These are phyloP conservation scores for Aspergillus sp. DNA, from an alignment of 2,329 filamentous ascomycete species.

Conservation along the genomic window DNA sequence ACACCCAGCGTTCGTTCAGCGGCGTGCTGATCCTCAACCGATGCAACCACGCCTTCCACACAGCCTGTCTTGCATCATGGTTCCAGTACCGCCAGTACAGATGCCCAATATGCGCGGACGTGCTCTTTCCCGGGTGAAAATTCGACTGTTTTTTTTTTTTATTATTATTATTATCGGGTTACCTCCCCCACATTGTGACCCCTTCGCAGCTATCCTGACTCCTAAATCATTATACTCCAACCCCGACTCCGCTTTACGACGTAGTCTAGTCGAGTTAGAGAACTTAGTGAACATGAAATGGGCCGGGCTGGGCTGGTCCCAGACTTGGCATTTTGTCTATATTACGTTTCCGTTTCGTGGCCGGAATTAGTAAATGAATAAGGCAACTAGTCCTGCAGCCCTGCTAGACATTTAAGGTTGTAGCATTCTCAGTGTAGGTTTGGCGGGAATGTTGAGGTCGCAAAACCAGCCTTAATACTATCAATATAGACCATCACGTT, in stretches of 20 bases:
- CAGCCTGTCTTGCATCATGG: conserved; percentile 29
- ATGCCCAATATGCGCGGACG: conserved; percentile 31
- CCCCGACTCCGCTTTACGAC: neutral
- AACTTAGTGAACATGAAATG: neutral
- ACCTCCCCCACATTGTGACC: neutral
- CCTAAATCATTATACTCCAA: neutral
- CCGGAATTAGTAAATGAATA: neutral
- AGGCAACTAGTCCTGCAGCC: neutral
- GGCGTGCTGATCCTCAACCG: conserved; percentile 24
- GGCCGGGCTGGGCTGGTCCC: conserved; percentile 1
- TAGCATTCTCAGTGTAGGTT: neutral
- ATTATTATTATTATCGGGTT: too few relatives aligned
- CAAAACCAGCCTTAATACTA: neutral
- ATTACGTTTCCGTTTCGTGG: conserved; percentile 1
- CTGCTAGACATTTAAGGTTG: neutral
- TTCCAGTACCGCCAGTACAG: conserved; percentile 29
- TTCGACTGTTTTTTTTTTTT: neutral
- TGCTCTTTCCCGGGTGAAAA: conserved; percentile 19
- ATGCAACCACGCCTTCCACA: conserved; percentile 32
- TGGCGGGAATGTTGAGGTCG: neutral
- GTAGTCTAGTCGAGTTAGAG: neutral
- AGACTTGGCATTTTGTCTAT: conserved; percentile 3
- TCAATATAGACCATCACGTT: too few relatives aligned
- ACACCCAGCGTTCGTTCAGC: neutral
- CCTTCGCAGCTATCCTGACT: neutral